Evolutionary conservation across 441 rosid genomes (phyloP).

Genomic region (Jatropha multifida): DNA sequence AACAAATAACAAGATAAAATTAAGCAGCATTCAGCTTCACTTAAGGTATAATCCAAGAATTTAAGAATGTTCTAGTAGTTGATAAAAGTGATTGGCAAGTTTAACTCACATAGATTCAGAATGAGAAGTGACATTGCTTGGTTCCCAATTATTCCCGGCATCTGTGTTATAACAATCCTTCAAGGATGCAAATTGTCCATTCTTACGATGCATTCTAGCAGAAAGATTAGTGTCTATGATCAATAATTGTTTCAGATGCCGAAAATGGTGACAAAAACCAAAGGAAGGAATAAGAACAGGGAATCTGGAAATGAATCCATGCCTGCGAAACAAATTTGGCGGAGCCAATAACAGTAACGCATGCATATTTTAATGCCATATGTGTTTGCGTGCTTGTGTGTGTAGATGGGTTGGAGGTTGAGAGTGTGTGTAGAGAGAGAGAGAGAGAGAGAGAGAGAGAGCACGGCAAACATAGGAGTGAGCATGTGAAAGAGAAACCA

Average conservation of each 20-base stretch:
- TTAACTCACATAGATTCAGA: constrained; percentile 44
- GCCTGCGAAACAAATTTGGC: not conserved
- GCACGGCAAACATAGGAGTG: not conserved
- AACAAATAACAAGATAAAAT: not conserved
- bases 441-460: not conserved
- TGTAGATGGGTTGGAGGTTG: not conserved
- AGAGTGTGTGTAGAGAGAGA: not conserved
- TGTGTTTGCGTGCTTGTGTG: not conserved
- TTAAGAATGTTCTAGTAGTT: constrained; percentile 12
- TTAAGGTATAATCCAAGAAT: constrained; percentile 6
- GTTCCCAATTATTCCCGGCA: constrained; percentile 35
- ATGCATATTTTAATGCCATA: not conserved
- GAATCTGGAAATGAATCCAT: not conserved
- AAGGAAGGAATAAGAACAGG: not conserved
- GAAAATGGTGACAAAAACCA: not conserved
- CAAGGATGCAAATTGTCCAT: constrained; percentile 51
- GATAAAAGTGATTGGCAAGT: constrained; percentile 9
- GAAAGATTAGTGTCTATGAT: constrained; percentile 14
- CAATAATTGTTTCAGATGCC: constrained; percentile 16
- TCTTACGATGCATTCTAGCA: constrained; percentile 52
- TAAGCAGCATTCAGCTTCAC: constrained; percentile 9
- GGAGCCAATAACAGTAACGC: not conserved
- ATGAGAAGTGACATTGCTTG: constrained; percentile 30
- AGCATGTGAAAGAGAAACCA: not conserved
- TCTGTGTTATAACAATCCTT: constrained; percentile 32